Evolutionary conservation across 371 early-diverging fungal species (phyloP), one percentile per base, ranked within the genome.

Genomic region (Mortierella sp.): DNA sequence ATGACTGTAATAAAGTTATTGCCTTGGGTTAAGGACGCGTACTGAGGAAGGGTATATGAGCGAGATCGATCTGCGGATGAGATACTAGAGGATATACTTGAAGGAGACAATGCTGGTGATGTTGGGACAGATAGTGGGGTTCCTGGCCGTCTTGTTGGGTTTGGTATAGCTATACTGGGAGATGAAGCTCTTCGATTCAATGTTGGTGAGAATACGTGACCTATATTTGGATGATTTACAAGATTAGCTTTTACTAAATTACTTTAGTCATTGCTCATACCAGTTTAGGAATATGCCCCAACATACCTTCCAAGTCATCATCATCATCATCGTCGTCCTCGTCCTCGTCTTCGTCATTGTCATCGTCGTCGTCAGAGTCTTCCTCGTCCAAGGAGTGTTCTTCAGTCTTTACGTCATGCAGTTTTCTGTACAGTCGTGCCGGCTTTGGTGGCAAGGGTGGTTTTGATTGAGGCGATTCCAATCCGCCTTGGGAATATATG

Each of bases 391-490:
- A n/a, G 7, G 59, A 66, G 31, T 72, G 61, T n/a, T 56, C 65
- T 32, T 64, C 68, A 26, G 70, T 35, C 61, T 61, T 66, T 34
- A 73, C 28, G n/a, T 73, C 79, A 19, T 42, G 22, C 15, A 69
- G 23, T 63, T 79, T 65, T 43, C 79, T 62, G 64, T 63, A 66
- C 59, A 79, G 32, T 19, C 73, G 79, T 13, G 74, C 79, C 12
- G 79, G 79, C 37, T 79, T 79, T 32, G 79, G 79, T 17, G 79
- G 79, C 56, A 79, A n/a, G 0, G 74, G 79, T 19, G 79, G 79
- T 54, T 73, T 79, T 23, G 70, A 53, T 23, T 69, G 73, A 5
- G 72, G 78, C 4, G 78, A 70, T 10, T 72, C 73, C 6, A 51
- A 56, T 22, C 66, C 68, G 7, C 57, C 57, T 8, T 28, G 10